A percentile compares a stretch with the other conserved stretches of the same genome.
Evolutionary conservation across 805 yeast genomes (phyloP).

Genomic region (Candida michaelii): DNA sequence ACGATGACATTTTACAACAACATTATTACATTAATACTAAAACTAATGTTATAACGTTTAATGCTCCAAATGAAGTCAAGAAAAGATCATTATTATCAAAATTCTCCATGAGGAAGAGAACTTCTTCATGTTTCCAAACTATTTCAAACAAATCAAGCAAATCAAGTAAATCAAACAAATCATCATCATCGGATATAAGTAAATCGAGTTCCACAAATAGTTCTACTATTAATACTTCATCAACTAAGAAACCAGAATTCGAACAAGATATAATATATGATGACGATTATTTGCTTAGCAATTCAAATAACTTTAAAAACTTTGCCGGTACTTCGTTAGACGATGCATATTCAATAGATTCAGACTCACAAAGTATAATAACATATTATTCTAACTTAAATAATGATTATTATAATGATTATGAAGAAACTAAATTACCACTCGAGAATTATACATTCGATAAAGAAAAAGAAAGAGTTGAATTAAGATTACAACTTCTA

Average conservation of each 20-base stretch:
- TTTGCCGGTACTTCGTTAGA: constrained; percentile 24
- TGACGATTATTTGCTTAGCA: constrained; percentile 29
- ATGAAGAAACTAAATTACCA: background rate
- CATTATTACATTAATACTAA: constrained; percentile 39
- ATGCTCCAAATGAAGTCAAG: constrained; percentile 46
- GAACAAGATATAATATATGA: constrained; percentile 15
- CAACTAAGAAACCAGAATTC: background rate
- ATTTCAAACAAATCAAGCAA: constrained; percentile 5
- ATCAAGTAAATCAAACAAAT: background rate
- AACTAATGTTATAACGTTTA: constrained; percentile 39
- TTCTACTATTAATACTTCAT: background rate
- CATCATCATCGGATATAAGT: background rate
- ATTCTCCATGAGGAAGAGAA: constrained; percentile 11
- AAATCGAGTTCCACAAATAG: background rate
- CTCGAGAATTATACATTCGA: constrained; percentile 14
- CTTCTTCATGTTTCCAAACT: constrained; percentile 4
- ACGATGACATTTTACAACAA: constrained; percentile 38
- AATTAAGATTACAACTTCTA: constrained; percentile 38
- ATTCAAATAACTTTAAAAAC: constrained; percentile 22
- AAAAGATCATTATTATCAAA: constrained; percentile 8
- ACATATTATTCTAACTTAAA: constrained; percentile 19
- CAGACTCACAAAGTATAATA: constrained; percentile 22
- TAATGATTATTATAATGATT: constrained; percentile 14
- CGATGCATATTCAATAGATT: constrained; percentile 19
- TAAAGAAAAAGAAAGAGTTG: constrained; percentile 36